Evolutionary conservation across 768 basidiomycete genomes (phyloP), one percentile per base, ranked within the genome.

Genomic region (Daedaleopsis sinensis): DNA sequence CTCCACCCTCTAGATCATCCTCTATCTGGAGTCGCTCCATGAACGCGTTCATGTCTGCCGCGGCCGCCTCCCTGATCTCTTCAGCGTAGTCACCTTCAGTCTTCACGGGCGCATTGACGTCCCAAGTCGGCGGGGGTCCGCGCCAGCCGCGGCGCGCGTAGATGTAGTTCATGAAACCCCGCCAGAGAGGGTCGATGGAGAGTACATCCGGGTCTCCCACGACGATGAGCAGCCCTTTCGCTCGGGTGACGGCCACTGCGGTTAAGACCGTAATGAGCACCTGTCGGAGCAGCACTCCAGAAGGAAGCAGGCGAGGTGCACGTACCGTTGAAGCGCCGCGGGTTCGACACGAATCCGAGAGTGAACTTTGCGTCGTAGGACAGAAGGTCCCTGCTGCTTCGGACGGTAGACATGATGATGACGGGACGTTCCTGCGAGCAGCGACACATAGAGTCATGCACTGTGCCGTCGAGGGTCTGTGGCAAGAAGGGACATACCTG

Each of bases 221-320:
- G 51, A 89, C 74, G 61, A 88, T 82, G 18, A 90, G 79, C 5
- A 89, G 74, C 0, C 86, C 83, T 69, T 87, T 81, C 0, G 86
- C 86, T 13, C 87, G 84, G 0, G 88, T 89, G 12, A 90, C 71
- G 5, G 87, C 85, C 42, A 90, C 88, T 88, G 49, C 8, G 44
- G 27, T 5, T 39, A 19, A 2, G 24, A 24, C 9, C 37, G 38
- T 37, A 38, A 24, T 47, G 24, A 57, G 37, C 18, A 19, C 5
- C 21, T 12, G 6, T 32, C 27, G 7, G 27, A 32, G n/a, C n/a
- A 21, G 18, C n/a, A 48, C 11, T 21, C n/a, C 15, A 12, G 39
- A 24, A 42, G 7, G 5, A 21, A 27, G 5, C 21, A 36, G 36
- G 11, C 27, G 32, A 58, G 24, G 18, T 42, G 39, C 13, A 70